phyloP scores from a whole-genome alignment of 306 rosid genomes.

The Styphnolobium japonicum region DNA sequence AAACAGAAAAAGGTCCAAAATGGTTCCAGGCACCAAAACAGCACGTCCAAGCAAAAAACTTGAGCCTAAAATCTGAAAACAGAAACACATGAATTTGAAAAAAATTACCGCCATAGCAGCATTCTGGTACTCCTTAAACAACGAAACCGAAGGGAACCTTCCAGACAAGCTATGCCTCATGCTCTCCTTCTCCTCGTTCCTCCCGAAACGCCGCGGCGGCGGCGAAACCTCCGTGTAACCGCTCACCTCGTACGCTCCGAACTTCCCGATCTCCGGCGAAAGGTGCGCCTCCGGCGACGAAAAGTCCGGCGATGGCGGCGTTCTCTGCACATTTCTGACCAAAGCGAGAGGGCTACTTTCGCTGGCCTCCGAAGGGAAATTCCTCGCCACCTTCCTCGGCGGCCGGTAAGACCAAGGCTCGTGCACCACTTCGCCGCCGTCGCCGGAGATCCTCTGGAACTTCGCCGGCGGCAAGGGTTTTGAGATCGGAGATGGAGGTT shows the following conservation, averaged over 20 bases:
- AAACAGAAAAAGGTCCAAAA: neutral
- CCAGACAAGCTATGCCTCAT: slow-evolving; percentile 64
- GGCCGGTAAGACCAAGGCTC: slow-evolving; percentile 70
- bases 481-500: slow-evolving; percentile 34
- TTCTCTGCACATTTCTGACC: slow-evolving; percentile 46
- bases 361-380: slow-evolving; percentile 29
- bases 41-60: neutral
- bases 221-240: slow-evolving; percentile 49
- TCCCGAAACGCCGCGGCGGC: slow-evolving; percentile 37
- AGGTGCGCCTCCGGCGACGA: slow-evolving; percentile 51
- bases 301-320: slow-evolving; percentile 40
- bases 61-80: neutral
- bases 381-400: slow-evolving; percentile 60
- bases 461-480: slow-evolving; percentile 49
- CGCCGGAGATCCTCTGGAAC: slow-evolving; percentile 21
- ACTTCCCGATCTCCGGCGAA: slow-evolving; percentile 55
- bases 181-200: slow-evolving; percentile 41
- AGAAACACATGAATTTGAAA: neutral
- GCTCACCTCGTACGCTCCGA: slow-evolving; percentile 32
- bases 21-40: neutral
- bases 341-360: slow-evolving; percentile 61
- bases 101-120: slow-evolving; percentile 87
- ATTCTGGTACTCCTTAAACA: slow-evolving; percentile 88
- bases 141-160: slow-evolving; percentile 77
- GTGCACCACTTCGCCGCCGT: slow-evolving; percentile 62